Evolutionary conservation across 345 rosid genomes (phyloP).

Genomic region (Garcia nutans): DNA sequence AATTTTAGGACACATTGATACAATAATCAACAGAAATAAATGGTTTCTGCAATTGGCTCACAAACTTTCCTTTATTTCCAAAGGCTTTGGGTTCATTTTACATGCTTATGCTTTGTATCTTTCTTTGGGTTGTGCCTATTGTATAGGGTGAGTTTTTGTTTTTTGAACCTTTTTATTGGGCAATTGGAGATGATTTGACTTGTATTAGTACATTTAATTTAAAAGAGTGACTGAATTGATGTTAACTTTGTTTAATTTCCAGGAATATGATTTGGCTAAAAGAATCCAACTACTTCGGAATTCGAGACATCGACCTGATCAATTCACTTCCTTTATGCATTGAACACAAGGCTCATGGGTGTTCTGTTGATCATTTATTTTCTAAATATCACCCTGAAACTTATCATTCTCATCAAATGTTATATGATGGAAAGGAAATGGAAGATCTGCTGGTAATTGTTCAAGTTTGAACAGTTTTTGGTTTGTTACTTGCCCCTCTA

Average conservation of each 20-base stretch:
- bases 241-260: constrained; percentile 31
- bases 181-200: not conserved
- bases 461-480: constrained; percentile 6
- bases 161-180: too few relatives aligned
- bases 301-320: constrained; percentile 64
- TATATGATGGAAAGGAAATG: constrained; percentile 61
- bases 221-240: constrained; percentile 30
- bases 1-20: too few relatives aligned
- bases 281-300: constrained; percentile 58
- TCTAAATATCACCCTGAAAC: constrained; percentile 60
- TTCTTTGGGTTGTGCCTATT: constrained; percentile 62
- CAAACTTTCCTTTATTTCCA: not conserved
- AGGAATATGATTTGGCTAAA: constrained; percentile 67
- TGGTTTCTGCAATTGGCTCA: constrained; percentile 1
- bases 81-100: constrained; percentile 96
- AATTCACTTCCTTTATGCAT: constrained; percentile 65
- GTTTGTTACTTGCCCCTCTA: not conserved
- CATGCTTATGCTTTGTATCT: constrained; percentile 78
- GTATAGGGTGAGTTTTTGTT: constrained; percentile 51
- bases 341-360: constrained; percentile 53
- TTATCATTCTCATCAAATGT: constrained; percentile 66
- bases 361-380: constrained; percentile 80
- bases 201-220: constrained; percentile 23
- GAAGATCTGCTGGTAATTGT: constrained; percentile 52
- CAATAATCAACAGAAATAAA: too few relatives aligned